phyloP scores from a whole-genome alignment of 2,329 filamentous ascomycete genomes.

The Fusarium ramigenum region DNA sequence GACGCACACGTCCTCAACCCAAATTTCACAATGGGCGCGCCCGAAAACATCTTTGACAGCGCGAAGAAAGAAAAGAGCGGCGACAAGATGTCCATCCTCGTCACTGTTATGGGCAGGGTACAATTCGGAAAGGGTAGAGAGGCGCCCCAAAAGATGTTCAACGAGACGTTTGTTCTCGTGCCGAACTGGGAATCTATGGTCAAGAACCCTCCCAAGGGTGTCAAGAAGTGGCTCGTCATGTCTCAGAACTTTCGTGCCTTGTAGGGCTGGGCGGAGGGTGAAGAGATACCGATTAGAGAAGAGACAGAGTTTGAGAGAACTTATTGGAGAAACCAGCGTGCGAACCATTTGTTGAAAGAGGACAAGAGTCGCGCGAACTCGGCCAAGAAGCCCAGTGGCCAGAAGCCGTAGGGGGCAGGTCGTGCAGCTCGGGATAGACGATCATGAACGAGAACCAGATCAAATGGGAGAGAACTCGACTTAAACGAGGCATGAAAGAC shows the following conservation, averaged over 20 bases:
- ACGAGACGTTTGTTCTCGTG: conserved; percentile 82
- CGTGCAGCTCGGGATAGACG: not conserved
- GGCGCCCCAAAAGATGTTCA: conserved; percentile 74
- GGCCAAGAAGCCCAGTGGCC: conserved; percentile 4
- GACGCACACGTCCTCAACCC: conserved; percentile 83
- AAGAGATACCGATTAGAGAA: conserved; percentile 7
- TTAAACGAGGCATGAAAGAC: not conserved
- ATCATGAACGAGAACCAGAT: not conserved
- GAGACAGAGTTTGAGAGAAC: not conserved
- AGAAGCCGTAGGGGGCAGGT: conserved; percentile 11
- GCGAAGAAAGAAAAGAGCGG: conserved; percentile 59
- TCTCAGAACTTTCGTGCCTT: conserved; percentile 76
- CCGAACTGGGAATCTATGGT: conserved; percentile 73
- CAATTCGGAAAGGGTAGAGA: conserved; percentile 72
- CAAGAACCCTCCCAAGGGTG: conserved; percentile 61
- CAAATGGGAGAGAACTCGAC: not conserved
- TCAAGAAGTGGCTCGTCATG: conserved; percentile 71
- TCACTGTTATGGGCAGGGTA: conserved; percentile 79
- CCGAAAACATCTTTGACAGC: conserved; percentile 54
- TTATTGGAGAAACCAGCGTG: too few relatives aligned
- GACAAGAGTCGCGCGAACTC: conserved; percentile 17
- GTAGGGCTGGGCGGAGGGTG: conserved; percentile 41
- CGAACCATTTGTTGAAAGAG: conserved; percentile 8
- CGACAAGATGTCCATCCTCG: conserved; percentile 72
- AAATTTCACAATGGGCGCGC: conserved; percentile 67